These are phyloP conservation scores for Agrocybe pediades DNA, from an alignment of 768 basidiomycete genomes.

Conservation along the genomic window DNA sequence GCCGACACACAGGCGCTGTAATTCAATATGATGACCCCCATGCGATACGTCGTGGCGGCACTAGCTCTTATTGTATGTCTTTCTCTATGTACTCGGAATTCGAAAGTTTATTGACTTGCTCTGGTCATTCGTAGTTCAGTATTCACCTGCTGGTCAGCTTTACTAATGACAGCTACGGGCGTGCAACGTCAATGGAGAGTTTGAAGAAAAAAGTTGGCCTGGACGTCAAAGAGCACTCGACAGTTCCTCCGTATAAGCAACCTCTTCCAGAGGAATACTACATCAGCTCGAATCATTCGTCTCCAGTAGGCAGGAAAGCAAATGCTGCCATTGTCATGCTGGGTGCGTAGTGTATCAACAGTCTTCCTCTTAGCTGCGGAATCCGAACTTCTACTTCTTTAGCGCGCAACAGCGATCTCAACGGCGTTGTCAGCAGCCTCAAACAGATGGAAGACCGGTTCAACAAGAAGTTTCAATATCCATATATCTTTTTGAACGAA, in stretches of 20 bases:
- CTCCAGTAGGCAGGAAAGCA: conserved; percentile 58
- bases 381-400: not conserved
- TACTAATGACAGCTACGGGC: conserved; percentile 65
- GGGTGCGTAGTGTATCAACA: conserved; percentile 28
- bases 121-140: conserved; percentile 40
- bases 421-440: conserved; percentile 63
- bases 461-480: conserved; percentile 85
- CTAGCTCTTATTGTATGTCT: conserved; percentile 46
- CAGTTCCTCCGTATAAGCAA: conserved; percentile 53
- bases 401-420: conserved; percentile 65
- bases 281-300: conserved; percentile 34
- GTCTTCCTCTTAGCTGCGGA: not conserved
- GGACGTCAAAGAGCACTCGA: conserved; percentile 7
- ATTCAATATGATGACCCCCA: conserved; percentile 52
- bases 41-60: conserved; percentile 55
- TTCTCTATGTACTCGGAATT: not conserved
- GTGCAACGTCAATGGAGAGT: conserved; percentile 52
- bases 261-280: conserved; percentile 65
- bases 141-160: conserved; percentile 68
- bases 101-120: not conserved
- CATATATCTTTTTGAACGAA: conserved; percentile 89
- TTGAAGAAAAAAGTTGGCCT: conserved; percentile 39
- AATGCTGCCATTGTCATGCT: conserved; percentile 87
- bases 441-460: conserved; percentile 87
- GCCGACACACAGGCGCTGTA: not conserved